Base-by-base conservation (phyloP, 2,329 filamentous ascomycete genomes). In the Sporothrix pseudoabietina region DNA sequence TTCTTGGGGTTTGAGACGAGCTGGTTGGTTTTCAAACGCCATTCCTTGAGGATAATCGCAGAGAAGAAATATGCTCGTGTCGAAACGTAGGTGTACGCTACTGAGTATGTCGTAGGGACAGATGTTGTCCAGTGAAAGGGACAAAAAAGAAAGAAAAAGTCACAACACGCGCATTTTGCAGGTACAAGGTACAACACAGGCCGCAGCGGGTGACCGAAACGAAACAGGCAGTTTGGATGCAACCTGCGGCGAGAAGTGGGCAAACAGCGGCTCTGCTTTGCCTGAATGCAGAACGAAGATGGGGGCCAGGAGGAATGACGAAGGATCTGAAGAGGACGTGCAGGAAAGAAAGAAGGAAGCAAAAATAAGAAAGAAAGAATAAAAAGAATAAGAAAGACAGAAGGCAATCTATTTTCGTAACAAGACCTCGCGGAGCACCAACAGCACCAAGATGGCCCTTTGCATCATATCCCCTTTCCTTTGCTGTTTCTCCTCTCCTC, bases 201-300 rank as follows among this genome's bases (percentile, higher is more conserved):
- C 39, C 39, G 22, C 39, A 14, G 22, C 61, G 41, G 61, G 57
- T 61, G 57, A 39, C 39, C 39, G 26, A 54, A 14, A 26, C 39
- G 26, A 54, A 14, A 26, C n/a, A 22, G 68, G 10, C n/a, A 44
- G 47, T 59, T 41, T 44, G 52, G 26, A 69, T 39, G 47, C 65
- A 66, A 32, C 47, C 47, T 65, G 47, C 47, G n/a, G 66, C 49
- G 19, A 44, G 26, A 55, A 30, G 66, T 8, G 49, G 30, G 49
- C 65, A 44, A 52, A 19, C 66, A 32, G n/a, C 49, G 47, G 47
- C 47, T 55, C 47, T 69, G 66, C 30, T 39, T 69, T 69, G 66
- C 66, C 66, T 69, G 66, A 69, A 69, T 69, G 66, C 32, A 54
- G 19, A 32, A 4, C 44, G 59, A 41, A 10, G 59, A 65, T 35